phyloP scores from a whole-genome alignment of 441 rosid species.

The Breynia disticha region DNA sequence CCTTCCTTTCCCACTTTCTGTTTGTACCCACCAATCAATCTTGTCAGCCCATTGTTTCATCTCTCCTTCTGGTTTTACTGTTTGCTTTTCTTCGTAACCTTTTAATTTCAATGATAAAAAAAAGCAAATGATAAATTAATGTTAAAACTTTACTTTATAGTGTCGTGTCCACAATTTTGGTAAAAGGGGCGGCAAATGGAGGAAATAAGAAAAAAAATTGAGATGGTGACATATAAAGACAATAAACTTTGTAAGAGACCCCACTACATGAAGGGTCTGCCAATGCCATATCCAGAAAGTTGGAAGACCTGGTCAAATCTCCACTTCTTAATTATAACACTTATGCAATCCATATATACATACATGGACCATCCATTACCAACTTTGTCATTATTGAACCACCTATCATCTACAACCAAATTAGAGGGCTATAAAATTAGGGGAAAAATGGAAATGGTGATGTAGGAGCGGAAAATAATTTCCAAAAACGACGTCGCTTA shows the following conservation, averaged over 20 bases:
- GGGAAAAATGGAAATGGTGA: neutral
- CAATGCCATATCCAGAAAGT: neutral
- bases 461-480: neutral
- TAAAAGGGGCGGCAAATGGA: neutral
- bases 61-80: neutral
- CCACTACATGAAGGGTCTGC: conserved; percentile 14
- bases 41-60: neutral
- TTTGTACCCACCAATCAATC: neutral
- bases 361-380: neutral
- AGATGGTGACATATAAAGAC: conserved; percentile 8
- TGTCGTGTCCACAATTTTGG: neutral
- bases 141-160: too few relatives aligned
- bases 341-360: neutral
- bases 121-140: too few relatives aligned
- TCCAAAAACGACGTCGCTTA: conserved; percentile 9
- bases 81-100: too few relatives aligned
- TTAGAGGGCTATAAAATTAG: neutral
- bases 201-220: neutral
- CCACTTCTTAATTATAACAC: neutral
- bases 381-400: neutral
- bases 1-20: neutral
- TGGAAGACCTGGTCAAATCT: neutral
- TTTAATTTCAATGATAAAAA: too few relatives aligned
- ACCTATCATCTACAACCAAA: neutral
- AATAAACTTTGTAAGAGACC: conserved; percentile 3